Percentiles rank a stretch among this genome's conserved stretches.
Conservation (phyloP, 2,329 filamentous ascomycete species). For the Alternaria alternata region DNA sequence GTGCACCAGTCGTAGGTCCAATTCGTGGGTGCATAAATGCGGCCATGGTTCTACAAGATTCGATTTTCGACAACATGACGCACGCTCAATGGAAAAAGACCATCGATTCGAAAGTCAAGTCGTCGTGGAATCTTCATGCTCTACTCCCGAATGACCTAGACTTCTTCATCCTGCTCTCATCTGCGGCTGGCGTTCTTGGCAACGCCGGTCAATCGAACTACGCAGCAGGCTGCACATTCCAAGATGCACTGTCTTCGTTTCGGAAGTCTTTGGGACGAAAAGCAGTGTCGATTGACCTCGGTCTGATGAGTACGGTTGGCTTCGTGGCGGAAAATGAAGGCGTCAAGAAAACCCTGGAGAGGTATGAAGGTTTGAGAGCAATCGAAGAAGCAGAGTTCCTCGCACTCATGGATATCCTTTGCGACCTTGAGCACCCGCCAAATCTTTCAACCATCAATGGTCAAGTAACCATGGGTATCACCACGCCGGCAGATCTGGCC, state of each 20-base stretch:
- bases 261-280: slow-evolving; percentile 9
- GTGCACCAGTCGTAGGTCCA: slow-evolving; percentile 9
- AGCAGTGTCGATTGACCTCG: slow-evolving; percentile 23
- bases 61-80: slow-evolving; percentile 23
- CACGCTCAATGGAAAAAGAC: slow-evolving; percentile 16
- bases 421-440: too few relatives aligned
- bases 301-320: slow-evolving; percentile 25
- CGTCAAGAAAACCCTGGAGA: too few relatives aligned
- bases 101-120: slow-evolving; percentile 42
- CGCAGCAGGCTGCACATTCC: slow-evolving; percentile 30
- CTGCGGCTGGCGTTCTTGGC: slow-evolving; percentile 29
- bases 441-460: too few relatives aligned
- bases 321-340: slow-evolving; percentile 23
- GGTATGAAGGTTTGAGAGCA: too few relatives aligned
- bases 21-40: slow-evolving; percentile 26
- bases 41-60: slow-evolving; percentile 29
- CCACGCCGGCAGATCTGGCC: too few relatives aligned
- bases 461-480: too few relatives aligned
- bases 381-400: too few relatives aligned
- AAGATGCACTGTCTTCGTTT: slow-evolving; percentile 29
- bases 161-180: slow-evolving; percentile 36
- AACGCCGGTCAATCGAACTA: slow-evolving; percentile 36
- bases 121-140: slow-evolving; percentile 41
- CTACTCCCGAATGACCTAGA: slow-evolving; percentile 13
- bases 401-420: too few relatives aligned